Conservation (phyloP, 1,284 basidiomycete species). For the Agaricales sp. region DNA sequence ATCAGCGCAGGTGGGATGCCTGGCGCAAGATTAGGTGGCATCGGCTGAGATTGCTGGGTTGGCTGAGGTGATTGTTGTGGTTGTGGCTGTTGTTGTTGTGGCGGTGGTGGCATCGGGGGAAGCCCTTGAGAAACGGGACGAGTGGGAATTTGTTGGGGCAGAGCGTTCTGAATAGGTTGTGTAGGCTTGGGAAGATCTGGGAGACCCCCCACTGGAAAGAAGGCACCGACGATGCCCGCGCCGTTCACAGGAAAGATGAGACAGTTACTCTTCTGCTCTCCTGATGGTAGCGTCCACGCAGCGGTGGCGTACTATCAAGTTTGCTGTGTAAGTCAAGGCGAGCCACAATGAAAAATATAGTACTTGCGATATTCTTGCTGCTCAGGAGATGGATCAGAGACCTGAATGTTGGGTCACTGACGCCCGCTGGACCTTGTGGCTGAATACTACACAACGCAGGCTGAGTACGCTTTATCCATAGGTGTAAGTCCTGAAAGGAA, state of each 20-base stretch:
- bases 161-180: background rate
- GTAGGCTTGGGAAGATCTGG: conserved; percentile 33
- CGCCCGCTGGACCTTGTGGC: conserved; percentile 12
- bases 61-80: conserved; percentile 5
- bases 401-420: conserved; percentile 30
- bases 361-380: conserved; percentile 33
- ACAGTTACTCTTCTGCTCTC: conserved; percentile 26
- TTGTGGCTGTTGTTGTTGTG: conserved; percentile 8
- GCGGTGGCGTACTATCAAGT: conserved; percentile 40
- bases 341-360: conserved; percentile 3
- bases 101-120: conserved; percentile 5
- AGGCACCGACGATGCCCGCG: conserved; percentile 31
- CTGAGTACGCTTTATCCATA: conserved; percentile 35
- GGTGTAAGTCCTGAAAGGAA: conserved; percentile 26
- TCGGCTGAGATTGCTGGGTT: background rate
- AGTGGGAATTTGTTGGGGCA: background rate
- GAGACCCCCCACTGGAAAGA: conserved; percentile 46
- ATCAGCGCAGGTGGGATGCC: background rate
- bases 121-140: background rate
- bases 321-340: background rate
- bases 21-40: background rate
- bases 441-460: conserved; percentile 16
- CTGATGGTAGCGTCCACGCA: conserved; percentile 40
- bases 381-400: conserved; percentile 30
- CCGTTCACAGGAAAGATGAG: conserved; percentile 36